Evolutionary conservation across 2,329 filamentous ascomycete genomes (phyloP), one percentile per base, ranked within the genome.

Genomic region (Ceratocystis eucalypticola): DNA sequence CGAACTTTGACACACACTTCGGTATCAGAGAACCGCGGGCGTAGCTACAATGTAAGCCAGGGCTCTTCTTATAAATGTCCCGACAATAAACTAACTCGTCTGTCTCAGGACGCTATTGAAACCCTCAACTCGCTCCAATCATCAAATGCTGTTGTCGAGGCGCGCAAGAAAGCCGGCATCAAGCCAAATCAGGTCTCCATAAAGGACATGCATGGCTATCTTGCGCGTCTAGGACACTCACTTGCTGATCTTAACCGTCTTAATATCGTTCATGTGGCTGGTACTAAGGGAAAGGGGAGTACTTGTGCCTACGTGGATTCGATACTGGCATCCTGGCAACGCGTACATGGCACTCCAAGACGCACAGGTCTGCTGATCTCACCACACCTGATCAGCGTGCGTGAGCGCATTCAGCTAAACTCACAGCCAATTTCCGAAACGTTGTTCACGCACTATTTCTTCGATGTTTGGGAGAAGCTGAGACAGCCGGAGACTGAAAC

Each of bases 81-180:
- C 48, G 3, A 12, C 50, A 61, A 41, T 41, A 41, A 41, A 41
- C 41, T 50, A n/a, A 50, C 37, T 20, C 10, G 4, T 5, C 7
- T 15, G 10, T 20, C 20, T n/a, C 70, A 96, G 91, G 91, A 94
- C 74, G 94, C 93, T 61, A 86, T 97, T 69, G 80, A 85, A 70
- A 85, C 88, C 48, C 83, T 97, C 73, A 97, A 97, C 76, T 88
- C 89, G 57, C 84, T 97, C 63, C 94, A 99, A 75, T 91, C 89
- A 53, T 95, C 96, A 64, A 93, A 88, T 73, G 84, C 88, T 62
- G 82, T 91, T 64, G 83, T 96, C 20, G 86, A 96, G 73, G 85
- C 87, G 63, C 86, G 94, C 64, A 82, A 85, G 65, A 89, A 89
- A 74, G 88, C 87, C 20, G 88, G 90, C 22, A 78, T 85, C 69